phyloP scores from a whole-genome alignment of 75 land plant species.

The Larix kaempferi region DNA sequence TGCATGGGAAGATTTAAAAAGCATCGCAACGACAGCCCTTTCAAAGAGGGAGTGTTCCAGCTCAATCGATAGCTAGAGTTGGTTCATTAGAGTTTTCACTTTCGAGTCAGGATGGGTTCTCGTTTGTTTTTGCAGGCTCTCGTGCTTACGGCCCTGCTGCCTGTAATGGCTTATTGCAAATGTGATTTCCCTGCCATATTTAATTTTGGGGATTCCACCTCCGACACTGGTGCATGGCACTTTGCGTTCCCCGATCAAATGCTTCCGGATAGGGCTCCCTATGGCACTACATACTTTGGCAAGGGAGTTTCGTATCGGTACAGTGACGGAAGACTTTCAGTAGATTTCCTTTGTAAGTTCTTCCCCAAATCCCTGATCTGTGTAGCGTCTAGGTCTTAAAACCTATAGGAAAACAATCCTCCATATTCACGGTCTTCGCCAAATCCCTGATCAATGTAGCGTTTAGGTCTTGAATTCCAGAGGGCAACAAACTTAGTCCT shows the following conservation, averaged over 20 bases:
- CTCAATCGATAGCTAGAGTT: no score
- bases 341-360: conserved; percentile 10
- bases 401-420: not conserved
- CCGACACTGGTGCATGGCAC: conserved; percentile 25
- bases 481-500: not conserved
- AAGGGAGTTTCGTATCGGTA: conserved; percentile 3
- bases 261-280: conserved; percentile 20
- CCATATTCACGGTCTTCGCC: not conserved
- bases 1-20: no score
- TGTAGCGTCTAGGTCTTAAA: not conserved
- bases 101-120: not conserved
- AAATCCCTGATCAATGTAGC: not conserved
- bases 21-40: no score
- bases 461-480: not conserved
- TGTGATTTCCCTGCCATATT: conserved; percentile 18
- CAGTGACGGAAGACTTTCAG: conserved; percentile 23
- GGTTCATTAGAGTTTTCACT: no score
- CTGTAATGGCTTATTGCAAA: not conserved
- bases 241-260: conserved; percentile 10
- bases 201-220: conserved; percentile 28
- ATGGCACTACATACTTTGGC: conserved; percentile 21
- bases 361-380: not conserved
- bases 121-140: not conserved
- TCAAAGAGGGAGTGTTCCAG: no score
- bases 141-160: not conserved